Base-by-base conservation (phyloP, 78 protist genomes). In the Dictyostelium capitatum region DNA sequence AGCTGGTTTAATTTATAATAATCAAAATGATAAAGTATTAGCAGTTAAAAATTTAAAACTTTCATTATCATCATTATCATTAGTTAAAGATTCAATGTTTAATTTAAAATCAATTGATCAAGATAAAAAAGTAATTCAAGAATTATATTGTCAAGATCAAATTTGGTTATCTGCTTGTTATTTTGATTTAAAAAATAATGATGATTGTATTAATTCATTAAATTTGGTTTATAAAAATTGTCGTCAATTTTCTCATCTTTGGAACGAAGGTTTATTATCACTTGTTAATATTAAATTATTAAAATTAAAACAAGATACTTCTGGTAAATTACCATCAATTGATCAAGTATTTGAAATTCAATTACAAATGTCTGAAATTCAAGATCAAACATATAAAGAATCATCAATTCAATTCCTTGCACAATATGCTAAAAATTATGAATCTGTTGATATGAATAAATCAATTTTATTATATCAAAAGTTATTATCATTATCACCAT, bases 191-290 rank as follows among this genome's bases (percentile, higher is more conserved):
- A 23, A 72, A 7, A 19, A 72, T 41, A 20, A 30, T 41, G 14
- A 30, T 5, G 3, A 72, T 20, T 32, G 53, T 0, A 20, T 72
- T 12, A 6, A 43, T 0, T 1, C 28, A 5, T 72, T 72, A 47
- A 28, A 72, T 5, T 20, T 17, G 6, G 48, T 72, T 46, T 32
- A 43, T 17, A 1, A 20, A 4, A 20, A 72, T 72, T 72, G 79
- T 72, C 37, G 43, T 41, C 4, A 43, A 1, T 46, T 65, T 30
- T 28, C 41, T 6, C 19, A 28, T 20, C 37, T 72, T 72, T 72
- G 79, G 79, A 30, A 30, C 28, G 73, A 65, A 30, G 73, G 73
- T 65, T 30, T 65, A 65, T 12, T 65, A 30, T 65, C 73, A 14
- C 28, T 65, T 20, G 73, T 65, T 9, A 65, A 65, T 65, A 28